Evolutionary conservation across 805 yeast species (phyloP), one percentile per base, ranked within the genome.

Genomic region (Kodamaea sagamina): DNA sequence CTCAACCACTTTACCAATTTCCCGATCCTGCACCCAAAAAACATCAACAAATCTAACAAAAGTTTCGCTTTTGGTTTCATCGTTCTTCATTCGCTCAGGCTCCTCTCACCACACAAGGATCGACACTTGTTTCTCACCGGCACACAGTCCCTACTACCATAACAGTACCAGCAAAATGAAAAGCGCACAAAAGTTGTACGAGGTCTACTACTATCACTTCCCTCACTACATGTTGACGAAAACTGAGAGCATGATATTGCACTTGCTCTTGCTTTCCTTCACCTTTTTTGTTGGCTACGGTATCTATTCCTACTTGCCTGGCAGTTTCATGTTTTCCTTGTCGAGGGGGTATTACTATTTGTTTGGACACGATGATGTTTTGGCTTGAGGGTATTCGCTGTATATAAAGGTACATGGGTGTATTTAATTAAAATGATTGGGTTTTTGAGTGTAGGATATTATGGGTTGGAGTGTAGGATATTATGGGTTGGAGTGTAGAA

Each of bases 161-260:
- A 10, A 36, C 31, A n/a, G 17, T 12, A 22, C 18, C 22, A 5
- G 7, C 26, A 41, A 13, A 17, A 44, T 44, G 43, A 5, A 32
- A 16, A 16, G 44, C 6, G 28, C 43, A 17, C 36, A 41, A 15
- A 48, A 32, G 35, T 10, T 45, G 10, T 50, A 47, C 47, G 38
- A 47, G 47, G 26, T 57, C 31, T 72, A 74, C 58, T 74, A 68
- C 58, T 65, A 65, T 58, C 67, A 67, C 48, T 66, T 75, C 46
- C 81, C 81, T 10, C 68, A 67, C 48, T 67, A 60, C 57, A 75
- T 75, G 79, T 64, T 75, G 62, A 75, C 81, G 17, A 61, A 56
- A 36, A 58, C 63, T 24, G 81, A 75, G 59, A 55, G 69, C 16
- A 46, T 62, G 35, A 40, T 44, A 13, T 43, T 48, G 48, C 61